phyloP scores from a whole-genome alignment of 371 early-diverging fungal species.

The Mortierella sp. region DNA sequence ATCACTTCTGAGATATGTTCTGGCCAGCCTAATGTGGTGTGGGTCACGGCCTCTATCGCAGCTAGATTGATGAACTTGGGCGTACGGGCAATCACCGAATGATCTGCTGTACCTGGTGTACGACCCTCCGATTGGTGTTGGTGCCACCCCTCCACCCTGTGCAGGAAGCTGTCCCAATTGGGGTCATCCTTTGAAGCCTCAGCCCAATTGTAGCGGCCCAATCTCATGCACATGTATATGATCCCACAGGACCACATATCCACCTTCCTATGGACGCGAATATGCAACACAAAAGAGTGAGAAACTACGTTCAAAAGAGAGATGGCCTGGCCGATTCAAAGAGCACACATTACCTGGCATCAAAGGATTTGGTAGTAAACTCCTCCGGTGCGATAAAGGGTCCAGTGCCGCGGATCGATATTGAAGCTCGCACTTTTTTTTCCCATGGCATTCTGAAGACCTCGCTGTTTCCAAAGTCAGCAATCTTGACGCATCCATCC shows the following conservation, averaged over 20 bases:
- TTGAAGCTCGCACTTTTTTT: slow-evolving; percentile 61
- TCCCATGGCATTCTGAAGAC: slow-evolving; percentile 62
- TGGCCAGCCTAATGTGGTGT: slow-evolving; percentile 24
- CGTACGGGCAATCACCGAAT: background rate
- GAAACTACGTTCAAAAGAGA: background rate
- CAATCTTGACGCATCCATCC: slow-evolving; percentile 85
- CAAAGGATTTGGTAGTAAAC: slow-evolving; percentile 58
- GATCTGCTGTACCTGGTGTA: background rate
- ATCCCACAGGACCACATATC: slow-evolving; percentile 73
- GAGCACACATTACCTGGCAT: slow-evolving; percentile 54
- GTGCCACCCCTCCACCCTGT: slow-evolving; percentile 8
- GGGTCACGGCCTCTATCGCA: slow-evolving; percentile 23
- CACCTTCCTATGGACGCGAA: slow-evolving; percentile 54
- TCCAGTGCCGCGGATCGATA: slow-evolving; percentile 73
- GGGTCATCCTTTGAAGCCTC: slow-evolving; percentile 63
- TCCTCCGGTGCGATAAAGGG: slow-evolving; percentile 85
- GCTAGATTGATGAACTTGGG: slow-evolving; percentile 14
- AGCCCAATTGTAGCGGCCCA: slow-evolving; percentile 65
- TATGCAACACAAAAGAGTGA: background rate
- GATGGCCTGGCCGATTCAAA: background rate
- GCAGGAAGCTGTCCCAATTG: slow-evolving; percentile 52
- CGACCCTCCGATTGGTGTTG: no score
- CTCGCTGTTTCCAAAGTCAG: slow-evolving; percentile 84
- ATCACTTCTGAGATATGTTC: slow-evolving; percentile 30
- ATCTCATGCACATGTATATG: slow-evolving; percentile 69